A percentile compares a stretch with the other conserved stretches of the same genome.
Evolutionary conservation across 805 yeast genomes (phyloP).

Genomic region (Scheffersomyces ergatensis): DNA sequence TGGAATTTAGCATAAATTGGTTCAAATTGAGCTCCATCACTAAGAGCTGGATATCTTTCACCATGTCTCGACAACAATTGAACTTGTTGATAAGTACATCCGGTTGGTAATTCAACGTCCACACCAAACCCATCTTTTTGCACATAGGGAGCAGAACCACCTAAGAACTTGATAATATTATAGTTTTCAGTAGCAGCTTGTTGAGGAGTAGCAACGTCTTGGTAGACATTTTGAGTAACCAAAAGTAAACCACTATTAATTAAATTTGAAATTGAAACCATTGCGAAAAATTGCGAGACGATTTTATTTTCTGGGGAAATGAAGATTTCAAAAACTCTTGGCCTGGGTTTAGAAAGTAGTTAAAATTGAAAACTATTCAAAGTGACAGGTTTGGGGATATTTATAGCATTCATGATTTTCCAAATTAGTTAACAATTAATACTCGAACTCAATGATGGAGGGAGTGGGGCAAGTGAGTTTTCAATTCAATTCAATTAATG

Average conservation of each 20-base stretch:
- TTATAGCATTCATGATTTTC: no score
- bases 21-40: slow-evolving; percentile 26
- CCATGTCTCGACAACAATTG: slow-evolving; percentile 77
- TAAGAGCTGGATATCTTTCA: slow-evolving; percentile 55
- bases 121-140: slow-evolving; percentile 54
- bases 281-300: slow-evolving; percentile 2
- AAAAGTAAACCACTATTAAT: slow-evolving; percentile 28
- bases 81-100: slow-evolving; percentile 61
- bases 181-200: slow-evolving; percentile 42
- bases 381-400: no score
- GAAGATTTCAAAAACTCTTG: no score
- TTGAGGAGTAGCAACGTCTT: slow-evolving; percentile 35
- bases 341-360: no score
- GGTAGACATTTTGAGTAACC: slow-evolving; percentile 21
- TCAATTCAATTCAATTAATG: no score
- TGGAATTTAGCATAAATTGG: slow-evolving; percentile 23
- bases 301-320: no score
- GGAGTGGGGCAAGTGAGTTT: no score
- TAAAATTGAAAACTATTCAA: no score
- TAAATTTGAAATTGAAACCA: slow-evolving; percentile 29
- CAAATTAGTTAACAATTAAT: no score
- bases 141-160: slow-evolving; percentile 58
- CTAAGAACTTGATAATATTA: slow-evolving; percentile 49
- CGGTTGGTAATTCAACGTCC: slow-evolving; percentile 44
- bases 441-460: no score